Conservation (phyloP, 805 yeast species). For the Hanseniaspora meyeri region DNA sequence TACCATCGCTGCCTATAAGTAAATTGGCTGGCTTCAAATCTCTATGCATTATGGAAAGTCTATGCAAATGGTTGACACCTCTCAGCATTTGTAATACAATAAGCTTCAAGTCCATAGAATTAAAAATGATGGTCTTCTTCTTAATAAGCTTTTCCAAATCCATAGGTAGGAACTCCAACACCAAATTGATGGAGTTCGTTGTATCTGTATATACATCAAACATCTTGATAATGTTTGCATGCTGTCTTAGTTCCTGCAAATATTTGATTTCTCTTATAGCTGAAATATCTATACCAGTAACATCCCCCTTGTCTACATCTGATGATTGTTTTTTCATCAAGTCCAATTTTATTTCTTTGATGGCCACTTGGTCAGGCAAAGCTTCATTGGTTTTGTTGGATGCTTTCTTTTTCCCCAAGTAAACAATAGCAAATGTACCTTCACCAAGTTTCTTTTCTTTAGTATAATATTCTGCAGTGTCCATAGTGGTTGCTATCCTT, state of each 20-base stretch:
- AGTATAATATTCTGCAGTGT: neutral
- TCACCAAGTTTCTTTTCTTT: constrained; percentile 85
- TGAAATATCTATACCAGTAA: constrained; percentile 80
- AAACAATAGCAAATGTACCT: constrained; percentile 97
- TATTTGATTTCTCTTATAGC: constrained; percentile 90
- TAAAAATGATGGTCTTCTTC: constrained; percentile 62
- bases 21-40: constrained; percentile 89
- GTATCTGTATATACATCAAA: constrained; percentile 64
- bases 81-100: constrained; percentile 92
- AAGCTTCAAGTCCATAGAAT: constrained; percentile 76
- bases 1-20: constrained; percentile 74
- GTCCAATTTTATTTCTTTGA: constrained; percentile 79
- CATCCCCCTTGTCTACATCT: constrained; percentile 2
- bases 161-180: constrained; percentile 83
- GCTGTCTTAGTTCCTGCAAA: constrained; percentile 58
- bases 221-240: constrained; percentile 72
- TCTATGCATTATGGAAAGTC: constrained; percentile 80
- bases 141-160: constrained; percentile 84
- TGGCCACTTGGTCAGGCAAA: constrained; percentile 54
- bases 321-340: constrained; percentile 7
- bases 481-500: neutral
- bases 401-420: constrained; percentile 53
- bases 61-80: constrained; percentile 91
- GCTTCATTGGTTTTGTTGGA: constrained; percentile 26
- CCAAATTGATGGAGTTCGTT: constrained; percentile 56